Percentiles rank a stretch among this genome's conserved stretches.
phyloP scores from a whole-genome alignment of 2,329 filamentous ascomycete genomes.

The Fusarium pseudograminearum region DNA sequence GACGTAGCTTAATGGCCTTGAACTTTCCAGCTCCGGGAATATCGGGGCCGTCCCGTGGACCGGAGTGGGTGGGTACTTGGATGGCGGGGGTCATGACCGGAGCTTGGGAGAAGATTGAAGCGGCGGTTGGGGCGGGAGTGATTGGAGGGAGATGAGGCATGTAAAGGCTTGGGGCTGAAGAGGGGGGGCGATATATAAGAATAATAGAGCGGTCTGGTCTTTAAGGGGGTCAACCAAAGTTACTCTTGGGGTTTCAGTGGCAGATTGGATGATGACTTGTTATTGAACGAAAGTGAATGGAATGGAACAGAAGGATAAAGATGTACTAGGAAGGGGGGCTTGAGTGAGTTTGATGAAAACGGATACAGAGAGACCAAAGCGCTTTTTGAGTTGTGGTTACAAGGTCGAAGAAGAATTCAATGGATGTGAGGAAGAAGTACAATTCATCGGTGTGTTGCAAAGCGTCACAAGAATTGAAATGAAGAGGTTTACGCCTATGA shows the following conservation, averaged over 20 bases:
- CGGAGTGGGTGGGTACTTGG: slow-evolving; percentile 35
- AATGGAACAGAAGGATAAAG: slow-evolving; percentile 36
- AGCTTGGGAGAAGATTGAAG: slow-evolving; percentile 38
- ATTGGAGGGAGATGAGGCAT: slow-evolving; percentile 45
- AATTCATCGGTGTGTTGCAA: not conserved
- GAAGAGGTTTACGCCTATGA: not conserved
- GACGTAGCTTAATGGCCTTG: slow-evolving; percentile 66
- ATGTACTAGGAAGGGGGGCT: slow-evolving; percentile 18
- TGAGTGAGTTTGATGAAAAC: slow-evolving; percentile 12
- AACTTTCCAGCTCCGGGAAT: slow-evolving; percentile 49
- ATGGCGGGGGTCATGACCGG: slow-evolving; percentile 48
- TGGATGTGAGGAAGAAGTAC: not conserved
- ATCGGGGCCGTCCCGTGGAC: slow-evolving; percentile 29
- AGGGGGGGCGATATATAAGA: not conserved
- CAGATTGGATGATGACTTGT: not conserved
- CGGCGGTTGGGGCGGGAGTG: slow-evolving; percentile 42
- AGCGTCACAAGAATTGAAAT: not conserved
- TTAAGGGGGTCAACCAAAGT: not conserved
- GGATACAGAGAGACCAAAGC: not conserved
- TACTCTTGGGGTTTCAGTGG: not conserved
- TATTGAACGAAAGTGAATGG: slow-evolving; percentile 19
- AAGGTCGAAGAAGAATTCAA: too few species aligned
- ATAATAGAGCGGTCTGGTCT: not conserved
- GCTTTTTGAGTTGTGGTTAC: not conserved
- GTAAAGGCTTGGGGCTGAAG: slow-evolving; percentile 16